Evolutionary conservation across 129 eudicot genomes (phyloP), one percentile per base, ranked within the genome.

Genomic region (Scalesia atractyloides): DNA sequence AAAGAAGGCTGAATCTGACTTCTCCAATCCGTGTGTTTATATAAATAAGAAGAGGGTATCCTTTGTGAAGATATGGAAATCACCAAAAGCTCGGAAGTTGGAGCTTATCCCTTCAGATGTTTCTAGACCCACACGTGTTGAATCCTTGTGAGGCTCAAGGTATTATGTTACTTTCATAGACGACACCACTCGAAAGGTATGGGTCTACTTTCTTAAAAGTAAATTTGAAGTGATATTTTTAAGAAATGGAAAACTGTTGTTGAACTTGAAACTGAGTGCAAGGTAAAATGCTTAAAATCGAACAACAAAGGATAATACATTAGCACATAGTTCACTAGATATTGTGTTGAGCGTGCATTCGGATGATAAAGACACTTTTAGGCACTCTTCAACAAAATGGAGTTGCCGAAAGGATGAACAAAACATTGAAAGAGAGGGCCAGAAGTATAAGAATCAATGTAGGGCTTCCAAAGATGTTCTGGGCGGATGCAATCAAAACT

Each of bases 241-340:
- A 30, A 59, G 65, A 24, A 24, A 60, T 30, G 66, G 66, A 60
- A 60, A 60, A 2, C 6, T 60, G 17, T 16, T 60, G 41, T 60
- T 26, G 66, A 60, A 60, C 8, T 26, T 4, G 18, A 26, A 24
- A 24, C 44, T 30, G 13, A 30, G 5, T 12, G 26, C 43, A 60
- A 60, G 66, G 66, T 60, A 13, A 60, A 26, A n/a, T 60, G 66
- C 66, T 60, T 60, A 13, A 60, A 60, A 17, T 60, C 41, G 33
- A 44, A 26, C 3, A 60, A 60, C 11, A 44, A 44, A 2, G 43
- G 43, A 30, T 18, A 60, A 26, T 24, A 30, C 41, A 60, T 60
- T 12, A 60, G 12, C 43, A 11, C 15, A 52, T 7, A 16, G 9
- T 52, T 52, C 59, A 52, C 22, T 52, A 19, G 4, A 5, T 52